These are phyloP conservation scores for Chenopodium album DNA, from an alignment of 148 eudicot genomes.

Conservation along the genomic window DNA sequence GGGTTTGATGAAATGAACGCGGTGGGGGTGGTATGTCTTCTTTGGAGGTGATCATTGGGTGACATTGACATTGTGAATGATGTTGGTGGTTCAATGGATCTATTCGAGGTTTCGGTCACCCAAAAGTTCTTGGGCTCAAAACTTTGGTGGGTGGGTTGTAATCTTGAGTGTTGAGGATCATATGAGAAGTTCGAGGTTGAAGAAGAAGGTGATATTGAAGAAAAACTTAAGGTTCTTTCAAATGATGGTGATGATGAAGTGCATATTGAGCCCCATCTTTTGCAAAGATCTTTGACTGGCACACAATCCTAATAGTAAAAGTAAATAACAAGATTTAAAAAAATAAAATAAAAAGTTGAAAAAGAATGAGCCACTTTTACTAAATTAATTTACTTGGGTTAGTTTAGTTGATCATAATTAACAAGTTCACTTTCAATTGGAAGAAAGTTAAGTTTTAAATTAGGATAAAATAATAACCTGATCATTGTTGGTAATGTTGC, in stretches of 20 bases:
- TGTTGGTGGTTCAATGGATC: slow-evolving; percentile 30
- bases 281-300: slow-evolving; percentile 45
- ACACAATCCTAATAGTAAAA: slow-evolving; percentile 42
- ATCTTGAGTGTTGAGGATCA: slow-evolving; percentile 40
- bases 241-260: slow-evolving; percentile 33
- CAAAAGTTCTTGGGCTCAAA: slow-evolving; percentile 35
- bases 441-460: neutral
- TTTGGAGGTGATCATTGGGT: slow-evolving; percentile 16
- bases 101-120: neutral
- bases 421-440: slow-evolving; percentile 13
- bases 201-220: slow-evolving; percentile 56
- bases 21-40: slow-evolving; percentile 14
- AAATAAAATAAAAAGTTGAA: neutral
- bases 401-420: slow-evolving; percentile 9
- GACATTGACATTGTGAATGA: slow-evolving; percentile 36
- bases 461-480: slow-evolving; percentile 41
- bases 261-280: slow-evolving; percentile 59
- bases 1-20: slow-evolving; percentile 39
- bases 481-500: slow-evolving; percentile 28
- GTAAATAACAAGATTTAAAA: slow-evolving; percentile 4
- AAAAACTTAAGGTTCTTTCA: slow-evolving; percentile 56
- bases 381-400: slow-evolving; percentile 13
- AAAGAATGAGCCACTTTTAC: slow-evolving; percentile 21
- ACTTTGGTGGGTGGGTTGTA: slow-evolving; percentile 15
- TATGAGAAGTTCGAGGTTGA: slow-evolving; percentile 49